A percentile compares a stretch with the other conserved stretches of the same genome.
These are phyloP conservation scores for Chytridium lagenaria DNA, from an alignment of 371 early-diverging fungal species.

Conservation along the genomic window DNA sequence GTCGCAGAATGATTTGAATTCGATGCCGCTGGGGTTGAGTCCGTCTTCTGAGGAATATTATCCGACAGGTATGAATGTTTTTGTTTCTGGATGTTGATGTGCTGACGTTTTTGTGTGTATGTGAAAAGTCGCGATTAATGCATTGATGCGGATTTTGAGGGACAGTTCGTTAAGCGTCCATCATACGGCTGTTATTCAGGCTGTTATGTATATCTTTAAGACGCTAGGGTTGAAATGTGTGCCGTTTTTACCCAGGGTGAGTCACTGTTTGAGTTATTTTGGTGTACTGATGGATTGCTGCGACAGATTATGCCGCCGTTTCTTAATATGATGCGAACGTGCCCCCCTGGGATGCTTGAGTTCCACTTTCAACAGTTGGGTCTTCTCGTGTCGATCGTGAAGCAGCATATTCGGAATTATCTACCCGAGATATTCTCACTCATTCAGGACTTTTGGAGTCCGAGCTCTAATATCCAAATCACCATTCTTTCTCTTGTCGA, in stretches of 20 bases:
- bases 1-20: slow-evolving; percentile 7
- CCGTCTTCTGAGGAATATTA: slow-evolving; percentile 73
- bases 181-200: slow-evolving; percentile 89
- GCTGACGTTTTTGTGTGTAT: neutral
- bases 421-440: slow-evolving; percentile 81
- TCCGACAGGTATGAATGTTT: slow-evolving; percentile 84
- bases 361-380: slow-evolving; percentile 89
- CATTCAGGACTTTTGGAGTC: slow-evolving; percentile 82
- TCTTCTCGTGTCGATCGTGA: slow-evolving; percentile 84
- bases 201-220: slow-evolving; percentile 92
- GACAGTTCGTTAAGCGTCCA: slow-evolving; percentile 82
- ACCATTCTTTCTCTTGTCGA: slow-evolving; percentile 85
- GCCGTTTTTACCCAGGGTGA: slow-evolving; percentile 61
- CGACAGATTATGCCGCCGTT: slow-evolving; percentile 60
- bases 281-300: neutral
- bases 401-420: slow-evolving; percentile 87
- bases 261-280: neutral
- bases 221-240: slow-evolving; percentile 76
- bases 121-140: slow-evolving; percentile 76
- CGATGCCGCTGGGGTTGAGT: slow-evolving; percentile 38
- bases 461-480: slow-evolving; percentile 74
- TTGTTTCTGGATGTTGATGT: slow-evolving; percentile 52
- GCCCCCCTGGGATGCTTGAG: slow-evolving; percentile 80
- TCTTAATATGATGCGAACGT: slow-evolving; percentile 73
- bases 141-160: slow-evolving; percentile 87